Evolutionary conservation across 495 filamentous ascomycete genomes (phyloP).

Genomic region (Neurospora sp.): DNA sequence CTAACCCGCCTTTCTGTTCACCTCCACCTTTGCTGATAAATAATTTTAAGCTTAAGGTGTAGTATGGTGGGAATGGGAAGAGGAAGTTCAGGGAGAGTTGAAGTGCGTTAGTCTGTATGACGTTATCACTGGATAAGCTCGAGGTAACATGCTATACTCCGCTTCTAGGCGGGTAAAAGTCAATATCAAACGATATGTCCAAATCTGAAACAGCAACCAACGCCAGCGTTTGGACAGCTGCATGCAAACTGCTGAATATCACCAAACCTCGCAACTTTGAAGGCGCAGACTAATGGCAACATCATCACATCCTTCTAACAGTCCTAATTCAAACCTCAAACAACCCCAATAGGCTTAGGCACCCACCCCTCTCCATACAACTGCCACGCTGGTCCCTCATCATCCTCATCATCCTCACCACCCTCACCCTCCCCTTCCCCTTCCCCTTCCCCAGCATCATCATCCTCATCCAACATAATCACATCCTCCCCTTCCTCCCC

Average conservation of each 20-base stretch:
- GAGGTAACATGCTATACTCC: neutral
- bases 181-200: neutral
- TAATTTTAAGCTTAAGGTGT: neutral
- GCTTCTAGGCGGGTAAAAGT: neutral
- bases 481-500: conserved; percentile 1
- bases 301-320: neutral
- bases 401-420: conserved; percentile 1
- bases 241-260: neutral
- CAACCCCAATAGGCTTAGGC: conserved; percentile 52
- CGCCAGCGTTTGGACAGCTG: neutral
- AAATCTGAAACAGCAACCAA: no score
- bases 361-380: conserved; percentile 46
- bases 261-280: neutral
- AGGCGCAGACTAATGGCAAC: neutral
- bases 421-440: neutral
- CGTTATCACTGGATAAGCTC: neutral
- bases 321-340: conserved; percentile 14
- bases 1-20: neutral
- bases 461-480: conserved; percentile 4
- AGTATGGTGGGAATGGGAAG: neutral
- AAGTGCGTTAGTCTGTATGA: neutral
- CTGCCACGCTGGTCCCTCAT: conserved; percentile 34
- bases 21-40: neutral
- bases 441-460: conserved; percentile 5
- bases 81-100: neutral